Base-by-base conservation (phyloP, 2,329 filamentous ascomycete genomes). In the Pseudopithomyces maydicus region DNA sequence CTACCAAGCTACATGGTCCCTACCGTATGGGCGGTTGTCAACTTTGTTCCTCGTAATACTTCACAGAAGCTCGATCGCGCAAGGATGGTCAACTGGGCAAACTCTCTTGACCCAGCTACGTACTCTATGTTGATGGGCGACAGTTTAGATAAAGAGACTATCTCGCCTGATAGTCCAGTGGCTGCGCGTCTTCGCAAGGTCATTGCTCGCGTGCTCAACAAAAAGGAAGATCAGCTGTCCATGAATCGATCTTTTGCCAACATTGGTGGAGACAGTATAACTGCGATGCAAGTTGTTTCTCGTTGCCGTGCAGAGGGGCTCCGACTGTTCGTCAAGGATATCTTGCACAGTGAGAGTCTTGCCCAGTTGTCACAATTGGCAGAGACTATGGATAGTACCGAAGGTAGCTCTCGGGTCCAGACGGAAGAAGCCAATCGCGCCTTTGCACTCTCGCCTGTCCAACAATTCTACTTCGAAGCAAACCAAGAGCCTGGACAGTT, bases 251-350 rank as follows among this genome's bases (percentile, higher is more conserved):
- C 58, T 4, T 70, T 70, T 51, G 23, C 64, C 6, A 57, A 52
- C n/a, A 46, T 67, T 7, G 68, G 68, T 3, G 68, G 68, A 7
- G 67, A 71, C 49, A 63, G 58, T 2, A 70, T 71, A 48, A 56
- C 61, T 6, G 68, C 68, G 0, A 70, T 71, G 63, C 59, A 64
- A 36, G 44, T 67, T 1, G 42, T 65, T 22, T 33, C 57, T 41
- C 36, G 53, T 32, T 61, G 61, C 38, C 52, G 61, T 12, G 39
- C 26, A 17, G 50, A 39, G 20, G 52, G 57, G 2, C 29, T 69
- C 6, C 52, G 36, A n/a, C 26, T 68, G 6, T 55, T 17, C 6
- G 56, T 68, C 3, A 56, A 64, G 23, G 56, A 66, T n/a, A 61
- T 68, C 5, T 52, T 71, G 5, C 53, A 52, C 8, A 60, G 55